These are phyloP conservation scores for Gaeumannomyces tritici DNA, from an alignment of 2,329 filamentous ascomycete genomes.

Conservation along the genomic window DNA sequence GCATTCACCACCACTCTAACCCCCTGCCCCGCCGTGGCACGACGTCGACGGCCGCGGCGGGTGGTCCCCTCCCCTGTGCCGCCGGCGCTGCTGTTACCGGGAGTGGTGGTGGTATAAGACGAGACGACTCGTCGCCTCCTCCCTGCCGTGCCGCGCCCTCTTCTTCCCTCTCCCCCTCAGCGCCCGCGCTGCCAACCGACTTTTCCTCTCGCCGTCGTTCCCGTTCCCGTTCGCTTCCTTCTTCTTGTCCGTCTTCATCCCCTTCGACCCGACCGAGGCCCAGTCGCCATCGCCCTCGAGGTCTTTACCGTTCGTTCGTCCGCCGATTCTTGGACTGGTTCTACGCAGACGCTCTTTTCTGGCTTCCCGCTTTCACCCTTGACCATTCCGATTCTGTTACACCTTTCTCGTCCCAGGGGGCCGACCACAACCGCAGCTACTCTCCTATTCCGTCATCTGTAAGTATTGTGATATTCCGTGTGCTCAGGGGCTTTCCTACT, in stretches of 20 bases:
- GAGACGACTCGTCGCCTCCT: not conserved
- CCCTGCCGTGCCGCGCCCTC: not conserved
- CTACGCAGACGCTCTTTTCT: not conserved
- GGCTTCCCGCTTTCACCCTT: not conserved
- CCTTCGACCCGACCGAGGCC: constrained; percentile 15
- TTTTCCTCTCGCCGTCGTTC: constrained; percentile 14
- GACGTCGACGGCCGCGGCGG: not conserved
- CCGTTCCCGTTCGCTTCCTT: not conserved
- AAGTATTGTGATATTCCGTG: not conserved
- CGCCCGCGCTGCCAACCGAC: not conserved
- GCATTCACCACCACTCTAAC: no score
- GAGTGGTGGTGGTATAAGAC: not conserved
- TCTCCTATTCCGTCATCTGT: not conserved
- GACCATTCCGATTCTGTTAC: not conserved
- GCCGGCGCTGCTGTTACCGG: not conserved
- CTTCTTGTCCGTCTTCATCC: constrained; percentile 13
- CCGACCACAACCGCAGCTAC: not conserved
- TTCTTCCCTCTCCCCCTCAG: not conserved
- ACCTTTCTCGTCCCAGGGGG: not conserved
- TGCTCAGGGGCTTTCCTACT: not conserved
- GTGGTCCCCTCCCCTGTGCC: not conserved
- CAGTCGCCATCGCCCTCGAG: not conserved
- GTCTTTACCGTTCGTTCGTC: not conserved
- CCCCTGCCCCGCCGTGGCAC: not conserved
- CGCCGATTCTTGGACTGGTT: not conserved